Percentiles rank a stretch among this genome's conserved stretches.
These are phyloP conservation scores for Ophiosphaerella korrae DNA, from an alignment of 2,329 filamentous ascomycete species.

Conservation along the genomic window DNA sequence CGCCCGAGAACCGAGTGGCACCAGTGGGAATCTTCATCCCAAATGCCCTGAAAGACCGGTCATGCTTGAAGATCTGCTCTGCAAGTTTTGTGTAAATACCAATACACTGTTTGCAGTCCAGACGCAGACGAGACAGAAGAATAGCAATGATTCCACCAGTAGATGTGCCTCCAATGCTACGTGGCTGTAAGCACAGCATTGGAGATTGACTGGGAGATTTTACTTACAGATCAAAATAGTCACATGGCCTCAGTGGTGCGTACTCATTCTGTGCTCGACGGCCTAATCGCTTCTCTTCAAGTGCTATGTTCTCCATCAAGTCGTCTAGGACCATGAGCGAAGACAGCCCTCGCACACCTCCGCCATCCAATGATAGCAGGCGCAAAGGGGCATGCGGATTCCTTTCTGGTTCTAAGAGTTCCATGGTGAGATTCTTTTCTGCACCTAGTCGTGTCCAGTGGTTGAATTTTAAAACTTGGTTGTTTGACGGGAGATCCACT, in stretches of 20 bases:
- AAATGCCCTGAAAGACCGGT: constrained; percentile 41
- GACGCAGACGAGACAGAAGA: constrained; percentile 45
- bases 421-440: constrained; percentile 21
- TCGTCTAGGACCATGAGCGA: constrained; percentile 47
- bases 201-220: not conserved
- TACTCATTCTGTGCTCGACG: constrained; percentile 32
- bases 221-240: constrained; percentile 47
- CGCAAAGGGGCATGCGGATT: constrained; percentile 43
- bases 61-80: constrained; percentile 47
- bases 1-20: constrained; percentile 44
- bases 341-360: constrained; percentile 47
- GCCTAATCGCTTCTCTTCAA: constrained; percentile 46
- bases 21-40: constrained; percentile 45
- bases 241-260: constrained; percentile 42
- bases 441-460: not conserved
- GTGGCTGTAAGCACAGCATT: not conserved
- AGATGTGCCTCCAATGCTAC: constrained; percentile 45
- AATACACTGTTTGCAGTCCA: constrained; percentile 46
- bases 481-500: not conserved
- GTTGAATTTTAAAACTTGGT: not conserved
- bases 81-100: constrained; percentile 45
- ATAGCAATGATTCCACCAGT: constrained; percentile 50
- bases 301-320: constrained; percentile 46
- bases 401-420: constrained; percentile 29
- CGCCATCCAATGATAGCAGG: constrained; percentile 45